Conservation (phyloP, 1,284 basidiomycete genomes). For the Sporisorium scitamineum region DNA sequence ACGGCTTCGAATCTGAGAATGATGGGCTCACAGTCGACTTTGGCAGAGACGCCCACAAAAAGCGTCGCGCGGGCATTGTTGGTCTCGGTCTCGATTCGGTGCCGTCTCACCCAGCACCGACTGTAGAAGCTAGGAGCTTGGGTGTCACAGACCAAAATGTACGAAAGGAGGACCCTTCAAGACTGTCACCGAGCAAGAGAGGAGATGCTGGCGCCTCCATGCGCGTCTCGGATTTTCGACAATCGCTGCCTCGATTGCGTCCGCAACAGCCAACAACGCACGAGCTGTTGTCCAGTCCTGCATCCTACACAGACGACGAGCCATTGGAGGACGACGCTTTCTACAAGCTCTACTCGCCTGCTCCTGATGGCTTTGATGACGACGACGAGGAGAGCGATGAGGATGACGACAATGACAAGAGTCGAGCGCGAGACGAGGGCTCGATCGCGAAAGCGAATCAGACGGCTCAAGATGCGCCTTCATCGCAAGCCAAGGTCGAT, state of each 20-base stretch:
- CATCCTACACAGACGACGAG: constrained; percentile 34
- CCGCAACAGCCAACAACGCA: constrained; percentile 23
- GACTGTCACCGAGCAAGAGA: neutral
- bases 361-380: constrained; percentile 22
- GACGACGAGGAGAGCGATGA: constrained; percentile 37
- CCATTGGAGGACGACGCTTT: constrained; percentile 44
- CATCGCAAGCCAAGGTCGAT: neutral
- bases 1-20: constrained; percentile 10
- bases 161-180: neutral
- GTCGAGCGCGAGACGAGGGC: neutral
- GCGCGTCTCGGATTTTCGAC: constrained; percentile 8
- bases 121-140: neutral
- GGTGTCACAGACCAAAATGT: neutral
- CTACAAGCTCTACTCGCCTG: constrained; percentile 50
- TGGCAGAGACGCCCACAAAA: constrained; percentile 8
- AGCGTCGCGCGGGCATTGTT: constrained; percentile 36
- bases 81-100: constrained; percentile 30
- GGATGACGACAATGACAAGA: neutral
- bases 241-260: constrained; percentile 12
- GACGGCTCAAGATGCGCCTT: neutral
- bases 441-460: no score
- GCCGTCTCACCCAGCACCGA: neutral
- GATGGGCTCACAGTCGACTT: constrained; percentile 28
- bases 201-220: neutral
- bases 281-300: constrained; percentile 28